A percentile compares a stretch with the other conserved stretches of the same genome.
Evolutionary conservation across 1,284 basidiomycete species (phyloP).

Genomic region (Cutaneotrichosporon cutaneum): DNA sequence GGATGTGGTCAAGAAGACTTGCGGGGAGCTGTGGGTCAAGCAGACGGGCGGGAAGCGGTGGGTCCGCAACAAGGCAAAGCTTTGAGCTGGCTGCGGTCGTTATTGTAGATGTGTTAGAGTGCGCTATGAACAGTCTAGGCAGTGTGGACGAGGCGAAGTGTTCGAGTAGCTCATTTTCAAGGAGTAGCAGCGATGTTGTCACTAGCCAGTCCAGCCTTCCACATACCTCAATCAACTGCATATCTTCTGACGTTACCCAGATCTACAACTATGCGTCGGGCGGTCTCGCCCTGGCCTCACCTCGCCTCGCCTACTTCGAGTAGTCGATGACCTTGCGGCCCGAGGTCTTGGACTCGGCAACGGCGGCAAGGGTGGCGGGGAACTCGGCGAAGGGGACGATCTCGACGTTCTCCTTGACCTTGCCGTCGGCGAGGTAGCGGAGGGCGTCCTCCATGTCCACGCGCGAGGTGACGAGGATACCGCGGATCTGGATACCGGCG

Average conservation of each 20-base stretch:
- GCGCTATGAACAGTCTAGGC: no score
- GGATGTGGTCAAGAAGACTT: constrained; percentile 22
- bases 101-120: neutral
- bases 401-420: constrained; percentile 27
- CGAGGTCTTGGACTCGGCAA: constrained; percentile 17
- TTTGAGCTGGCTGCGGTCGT: neutral
- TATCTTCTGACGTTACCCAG: neutral
- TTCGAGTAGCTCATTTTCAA: no score
- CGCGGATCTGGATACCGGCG: constrained; percentile 49
- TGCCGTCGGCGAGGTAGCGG: constrained; percentile 17
- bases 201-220: no score
- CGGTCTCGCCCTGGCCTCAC: neutral
- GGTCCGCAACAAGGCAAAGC: neutral
- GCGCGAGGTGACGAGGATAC: constrained; percentile 40
- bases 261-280: neutral
- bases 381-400: constrained; percentile 22
- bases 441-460: constrained; percentile 24
- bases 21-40: constrained; percentile 11
- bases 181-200: no score
- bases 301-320: constrained; percentile 56
- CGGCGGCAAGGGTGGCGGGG: constrained; percentile 20
- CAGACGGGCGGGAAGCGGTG: neutral
- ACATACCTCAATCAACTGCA: neutral
- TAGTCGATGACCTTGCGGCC: constrained; percentile 25
- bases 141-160: no score